Evolutionary conservation across 257 asterid species (phyloP).

Genomic region (Dorcoceras hygrometricum): DNA sequence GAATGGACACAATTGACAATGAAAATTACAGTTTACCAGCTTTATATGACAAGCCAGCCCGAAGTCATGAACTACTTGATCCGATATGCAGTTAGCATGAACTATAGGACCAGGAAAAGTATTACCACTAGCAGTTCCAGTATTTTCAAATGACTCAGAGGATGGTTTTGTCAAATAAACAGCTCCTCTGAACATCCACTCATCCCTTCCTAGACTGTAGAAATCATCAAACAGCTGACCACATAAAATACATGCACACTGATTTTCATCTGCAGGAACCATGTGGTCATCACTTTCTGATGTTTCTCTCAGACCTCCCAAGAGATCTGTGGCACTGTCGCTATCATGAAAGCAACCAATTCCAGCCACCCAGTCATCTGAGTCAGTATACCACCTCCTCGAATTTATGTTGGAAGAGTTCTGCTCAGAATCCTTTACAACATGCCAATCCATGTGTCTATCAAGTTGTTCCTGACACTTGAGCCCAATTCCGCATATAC

Average conservation of each 20-base stretch:
- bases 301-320: conserved; percentile 36
- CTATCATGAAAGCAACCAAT: conserved; percentile 25
- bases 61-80: conserved; percentile 37
- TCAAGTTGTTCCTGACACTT: conserved; percentile 56
- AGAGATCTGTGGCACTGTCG: conserved; percentile 28
- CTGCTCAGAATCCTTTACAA: conserved; percentile 36
- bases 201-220: conserved; percentile 50
- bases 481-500: conserved; percentile 58
- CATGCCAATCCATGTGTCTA: conserved; percentile 86
- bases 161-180: conserved; percentile 44
- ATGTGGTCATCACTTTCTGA: conserved; percentile 39
- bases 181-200: conserved; percentile 90
- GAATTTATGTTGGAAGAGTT: conserved; percentile 34
- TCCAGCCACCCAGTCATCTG: conserved; percentile 54
- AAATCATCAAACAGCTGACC: conserved; percentile 81
- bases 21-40: conserved; percentile 41
- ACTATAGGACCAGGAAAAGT: conserved; percentile 48
- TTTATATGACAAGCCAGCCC: conserved; percentile 40
- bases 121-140: conserved; percentile 26
- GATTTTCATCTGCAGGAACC: conserved; percentile 90
- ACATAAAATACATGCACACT: conserved; percentile 74
- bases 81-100: conserved; percentile 65
- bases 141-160: conserved; percentile 21
- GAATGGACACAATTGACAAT: neutral
- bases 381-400: conserved; percentile 63